These are phyloP conservation scores for Eimeria sp. DNA, from an alignment of 169 alveolate species.

Conservation along the genomic window DNA sequence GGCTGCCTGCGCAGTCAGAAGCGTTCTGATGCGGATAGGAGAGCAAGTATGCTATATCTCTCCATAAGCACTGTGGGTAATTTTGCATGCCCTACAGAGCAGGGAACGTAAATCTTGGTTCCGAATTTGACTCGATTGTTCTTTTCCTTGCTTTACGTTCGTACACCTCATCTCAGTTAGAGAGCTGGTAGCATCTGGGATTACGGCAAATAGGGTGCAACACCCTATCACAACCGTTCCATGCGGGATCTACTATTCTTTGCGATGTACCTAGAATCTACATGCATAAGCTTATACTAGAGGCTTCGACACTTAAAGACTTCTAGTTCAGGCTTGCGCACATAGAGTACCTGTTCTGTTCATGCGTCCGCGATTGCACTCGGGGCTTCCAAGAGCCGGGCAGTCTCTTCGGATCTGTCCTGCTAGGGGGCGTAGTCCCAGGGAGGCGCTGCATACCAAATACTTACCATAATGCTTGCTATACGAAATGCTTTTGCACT, in stretches of 20 bases:
- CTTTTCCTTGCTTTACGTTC: background rate
- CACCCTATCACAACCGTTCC: background rate
- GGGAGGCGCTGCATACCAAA: background rate
- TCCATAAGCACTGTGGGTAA: background rate
- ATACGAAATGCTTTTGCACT: background rate
- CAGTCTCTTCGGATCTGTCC: background rate
- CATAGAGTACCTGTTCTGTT: background rate
- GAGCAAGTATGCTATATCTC: background rate
- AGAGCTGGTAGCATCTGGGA: background rate
- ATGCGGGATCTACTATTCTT: background rate
- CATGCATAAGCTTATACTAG: background rate
- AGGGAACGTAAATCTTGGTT: background rate
- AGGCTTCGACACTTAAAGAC: background rate
- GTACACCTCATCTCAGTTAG: background rate
- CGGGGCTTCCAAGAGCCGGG: constrained; percentile 14
- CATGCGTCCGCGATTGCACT: background rate
- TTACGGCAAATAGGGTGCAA: background rate
- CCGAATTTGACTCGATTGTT: background rate
- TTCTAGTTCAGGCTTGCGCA: background rate
- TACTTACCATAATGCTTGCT: background rate
- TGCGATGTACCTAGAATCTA: background rate
- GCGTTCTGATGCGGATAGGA: background rate
- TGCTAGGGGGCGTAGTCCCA: background rate
- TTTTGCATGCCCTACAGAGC: background rate
- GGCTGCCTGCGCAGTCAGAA: background rate